phyloP scores from a whole-genome alignment of 1,284 basidiomycete genomes.

The Cryptococcus sp. region DNA sequence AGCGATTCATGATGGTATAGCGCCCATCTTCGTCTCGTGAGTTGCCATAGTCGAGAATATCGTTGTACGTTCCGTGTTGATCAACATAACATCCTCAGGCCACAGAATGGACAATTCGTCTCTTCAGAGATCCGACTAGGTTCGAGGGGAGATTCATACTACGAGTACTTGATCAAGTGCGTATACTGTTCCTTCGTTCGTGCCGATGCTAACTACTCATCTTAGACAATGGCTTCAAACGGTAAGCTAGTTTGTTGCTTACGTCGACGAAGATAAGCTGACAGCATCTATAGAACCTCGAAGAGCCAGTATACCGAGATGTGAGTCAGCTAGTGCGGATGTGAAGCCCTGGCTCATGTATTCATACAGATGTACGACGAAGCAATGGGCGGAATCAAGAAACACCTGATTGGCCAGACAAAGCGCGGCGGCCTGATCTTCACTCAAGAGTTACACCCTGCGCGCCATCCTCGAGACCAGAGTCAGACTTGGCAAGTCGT shows the following conservation, averaged over 20 bases:
- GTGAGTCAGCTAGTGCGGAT: constrained; percentile 52
- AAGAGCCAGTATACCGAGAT: constrained; percentile 76
- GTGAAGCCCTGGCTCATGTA: not conserved
- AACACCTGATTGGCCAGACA: constrained; percentile 69
- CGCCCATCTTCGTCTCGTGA: constrained; percentile 81
- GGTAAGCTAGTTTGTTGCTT: constrained; percentile 14
- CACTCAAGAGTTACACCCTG: constrained; percentile 71
- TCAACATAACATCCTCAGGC: constrained; percentile 53
- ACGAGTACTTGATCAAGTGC: constrained; percentile 83
- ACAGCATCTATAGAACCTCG: constrained; percentile 61
- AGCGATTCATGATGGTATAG: constrained; percentile 69
- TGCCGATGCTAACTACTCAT: not conserved
- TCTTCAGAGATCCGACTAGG: constrained; percentile 82
- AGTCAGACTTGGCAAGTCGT: constrained; percentile 67
- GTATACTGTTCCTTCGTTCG: not conserved
- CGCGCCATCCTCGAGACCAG: constrained; percentile 30
- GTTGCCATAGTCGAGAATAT: constrained; percentile 24
- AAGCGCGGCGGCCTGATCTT: constrained; percentile 66
- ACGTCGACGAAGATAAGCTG: not conserved
- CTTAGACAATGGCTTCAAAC: constrained; percentile 59
- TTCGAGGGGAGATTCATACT: constrained; percentile 91
- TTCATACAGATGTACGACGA: constrained; percentile 75
- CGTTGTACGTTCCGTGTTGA: not conserved
- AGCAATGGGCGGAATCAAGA: constrained; percentile 78
- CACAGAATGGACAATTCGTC: constrained; percentile 68